Base-by-base conservation (phyloP, 306 rosid genomes). In the Castanea sativa region DNA sequence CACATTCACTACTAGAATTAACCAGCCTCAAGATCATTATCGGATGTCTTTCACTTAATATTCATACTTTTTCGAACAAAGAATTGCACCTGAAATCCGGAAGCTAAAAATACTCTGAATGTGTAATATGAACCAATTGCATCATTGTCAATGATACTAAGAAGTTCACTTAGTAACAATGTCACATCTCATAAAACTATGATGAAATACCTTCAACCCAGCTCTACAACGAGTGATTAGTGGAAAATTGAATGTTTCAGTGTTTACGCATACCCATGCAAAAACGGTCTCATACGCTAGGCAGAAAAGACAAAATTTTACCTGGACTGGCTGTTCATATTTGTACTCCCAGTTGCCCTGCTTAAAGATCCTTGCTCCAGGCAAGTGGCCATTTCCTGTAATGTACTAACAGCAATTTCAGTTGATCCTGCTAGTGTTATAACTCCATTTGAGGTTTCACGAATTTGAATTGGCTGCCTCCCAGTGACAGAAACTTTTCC, bases 271-370 rank as follows among this genome's bases (percentile, higher is more conserved):
- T 52, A 70, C 27, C 20, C 21, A 58, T 16, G 53, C 69, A 33
- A 74, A 74, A 15, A 19, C 55, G 67, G 79, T 55, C 71, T 51
- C 70, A 56, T 55, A 4, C 41, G 23, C 67, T 8, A 69, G 73
- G 41, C 10, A 30, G 38, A 67, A 55, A 82, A 59, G 49, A 70
- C 78, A 85, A 8, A 41, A 77, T 55, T 38, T 74, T 80, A 92
- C 97, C 97, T 92, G 58, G 97, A 92, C 77, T 92, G 97, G 82
- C 83, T 89, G 88, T 92, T 92, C 97, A 92, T 92, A 83, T 92
- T 92, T 78, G 97, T 92, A 84, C 97, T 90, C 76, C 94, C 94
- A 1, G 97, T 92, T 74, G 97, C 94, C 81, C 97, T 83, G 81
- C 79, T 84, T 75, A 85, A 85, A 43, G 97, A 92, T 76, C 97